phyloP scores from a whole-genome alignment of 164 flowering plant species.

The Saururus chinensis region DNA sequence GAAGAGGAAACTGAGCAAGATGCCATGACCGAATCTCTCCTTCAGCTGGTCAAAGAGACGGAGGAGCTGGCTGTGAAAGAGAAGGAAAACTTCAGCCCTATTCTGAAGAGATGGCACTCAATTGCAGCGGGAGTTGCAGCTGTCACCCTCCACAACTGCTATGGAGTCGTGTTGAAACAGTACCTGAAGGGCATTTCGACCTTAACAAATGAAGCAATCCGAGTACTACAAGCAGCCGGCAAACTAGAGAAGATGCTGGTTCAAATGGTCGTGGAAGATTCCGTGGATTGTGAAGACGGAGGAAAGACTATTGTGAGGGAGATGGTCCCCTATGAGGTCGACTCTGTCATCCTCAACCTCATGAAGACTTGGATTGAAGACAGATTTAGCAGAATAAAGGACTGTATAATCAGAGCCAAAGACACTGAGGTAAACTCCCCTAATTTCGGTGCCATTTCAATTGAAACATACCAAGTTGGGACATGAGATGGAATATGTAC shows the following conservation, averaged over 20 bases:
- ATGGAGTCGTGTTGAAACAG: constrained; percentile 59
- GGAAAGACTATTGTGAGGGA: constrained; percentile 67
- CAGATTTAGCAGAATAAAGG: constrained; percentile 34
- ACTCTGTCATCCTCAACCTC: constrained; percentile 38
- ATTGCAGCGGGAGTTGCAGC: constrained; percentile 72
- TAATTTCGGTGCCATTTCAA: no score
- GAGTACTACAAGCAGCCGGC: constrained; percentile 66
- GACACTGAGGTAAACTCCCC: constrained; percentile 76
- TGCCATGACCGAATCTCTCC: constrained; percentile 35
- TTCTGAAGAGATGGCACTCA: constrained; percentile 74
- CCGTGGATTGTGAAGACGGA: constrained; percentile 73
- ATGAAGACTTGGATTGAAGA: constrained; percentile 62
- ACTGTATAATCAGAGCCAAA: constrained; percentile 46
- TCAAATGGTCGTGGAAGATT: constrained; percentile 84
- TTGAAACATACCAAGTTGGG: neutral
- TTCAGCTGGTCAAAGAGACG: constrained; percentile 48
- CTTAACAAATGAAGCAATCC: constrained; percentile 36
- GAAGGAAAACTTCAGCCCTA: constrained; percentile 62
- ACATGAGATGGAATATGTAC: neutral
- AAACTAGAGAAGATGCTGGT: constrained; percentile 72
- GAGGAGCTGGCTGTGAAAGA: constrained; percentile 67
- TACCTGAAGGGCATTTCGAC: constrained; percentile 35
- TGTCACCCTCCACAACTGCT: constrained; percentile 72
- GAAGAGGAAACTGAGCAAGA: constrained; percentile 27
- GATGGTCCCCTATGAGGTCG: constrained; percentile 83